Evolutionary conservation across 2,329 filamentous ascomycete genomes (phyloP).

Genomic region (Didymella keratinophila): DNA sequence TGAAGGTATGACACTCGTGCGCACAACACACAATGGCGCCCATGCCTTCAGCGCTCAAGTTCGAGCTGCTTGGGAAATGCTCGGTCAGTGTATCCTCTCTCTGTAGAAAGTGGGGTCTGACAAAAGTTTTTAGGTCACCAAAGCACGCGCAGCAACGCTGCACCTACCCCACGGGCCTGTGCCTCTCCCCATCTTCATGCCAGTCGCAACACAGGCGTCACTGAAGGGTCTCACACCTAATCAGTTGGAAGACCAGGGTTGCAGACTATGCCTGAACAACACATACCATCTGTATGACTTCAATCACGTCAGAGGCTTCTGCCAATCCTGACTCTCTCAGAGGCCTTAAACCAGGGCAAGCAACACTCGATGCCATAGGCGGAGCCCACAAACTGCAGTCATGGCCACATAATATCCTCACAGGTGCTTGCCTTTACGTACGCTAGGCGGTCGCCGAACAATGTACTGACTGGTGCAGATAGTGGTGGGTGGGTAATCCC

Average conservation of each 20-base stretch:
- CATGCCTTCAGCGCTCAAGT: slow-evolving; percentile 50
- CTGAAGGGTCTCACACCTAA: slow-evolving; percentile 93
- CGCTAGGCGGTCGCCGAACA: neutral
- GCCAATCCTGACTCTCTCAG: slow-evolving; percentile 40
- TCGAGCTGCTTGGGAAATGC: slow-evolving; percentile 51
- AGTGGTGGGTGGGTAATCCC: slow-evolving; percentile 54
- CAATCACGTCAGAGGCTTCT: no score
- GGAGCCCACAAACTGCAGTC: slow-evolving; percentile 94
- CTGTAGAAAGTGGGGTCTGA: no score
- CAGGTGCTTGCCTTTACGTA: slow-evolving; percentile 54
- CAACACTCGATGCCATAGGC: slow-evolving; percentile 83
- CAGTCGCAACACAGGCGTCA: slow-evolving; percentile 94
- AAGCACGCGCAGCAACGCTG: slow-evolving; percentile 87
- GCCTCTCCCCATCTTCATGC: slow-evolving; percentile 95
- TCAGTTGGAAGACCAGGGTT: slow-evolving; percentile 88
- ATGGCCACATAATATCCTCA: slow-evolving; percentile 95
- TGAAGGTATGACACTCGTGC: neutral
- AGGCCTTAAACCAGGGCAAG: slow-evolving; percentile 92
- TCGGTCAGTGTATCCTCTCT: no score
- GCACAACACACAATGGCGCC: slow-evolving; percentile 40
- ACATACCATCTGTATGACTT: slow-evolving; percentile 79
- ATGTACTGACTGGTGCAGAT: slow-evolving; percentile 49
- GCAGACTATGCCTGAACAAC: slow-evolving; percentile 93
- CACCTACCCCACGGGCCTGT: slow-evolving; percentile 92
- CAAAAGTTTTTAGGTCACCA: slow-evolving; percentile 92